Evolutionary conservation across 495 filamentous ascomycete species (phyloP), one percentile per base, ranked within the genome.

Genomic region (Penicillium ochrochloron): DNA sequence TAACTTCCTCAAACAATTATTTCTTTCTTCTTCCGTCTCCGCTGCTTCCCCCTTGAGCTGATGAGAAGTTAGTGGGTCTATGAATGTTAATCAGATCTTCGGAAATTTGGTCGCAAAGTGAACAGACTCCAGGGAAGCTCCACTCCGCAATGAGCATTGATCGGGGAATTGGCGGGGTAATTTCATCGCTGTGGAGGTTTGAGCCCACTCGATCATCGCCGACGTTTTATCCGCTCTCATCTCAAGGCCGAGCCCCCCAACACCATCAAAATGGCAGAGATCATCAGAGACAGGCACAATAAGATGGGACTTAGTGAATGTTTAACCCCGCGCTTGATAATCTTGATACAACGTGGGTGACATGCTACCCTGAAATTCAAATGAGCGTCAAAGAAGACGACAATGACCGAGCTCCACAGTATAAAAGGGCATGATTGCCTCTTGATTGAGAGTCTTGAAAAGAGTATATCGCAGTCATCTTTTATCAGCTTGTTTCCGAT

Each of bases 141-240:
- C 44, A 48, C 44, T 10, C 44, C 10, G 19, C 44, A 48, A 23
- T 48, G 44, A 25, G 2, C 9, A 48, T 25, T 19, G n/a, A 25
- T 19, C 21, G 44, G 44, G 21, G 21, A 48, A 48, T 48, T 48
- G 21, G 44, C 44, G 44, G 44, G 44, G 44, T 48, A 48, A 48
- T 48, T 48, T 7, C 44, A 23, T 48, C 44, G 21, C 9, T 48
- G 21, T 23, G 21, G 19, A 3, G 19, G 10, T 19, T 23, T 23
- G 21, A 48, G 21, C 44, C 21, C n/a, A 0, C 44, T 48, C 44
- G 21, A 48, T 25, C 12, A 48, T 48, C 44, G 21, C 44, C 44
- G 44, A 48, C 44, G 44, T 48, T 48, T 48, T 25, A 23, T 25
- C 44, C 44, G 44, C 44, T 25, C 12, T 41, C 14, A 41, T 17